Evolutionary conservation across 345 rosid species (phyloP).

Genomic region (Salix brachista): DNA sequence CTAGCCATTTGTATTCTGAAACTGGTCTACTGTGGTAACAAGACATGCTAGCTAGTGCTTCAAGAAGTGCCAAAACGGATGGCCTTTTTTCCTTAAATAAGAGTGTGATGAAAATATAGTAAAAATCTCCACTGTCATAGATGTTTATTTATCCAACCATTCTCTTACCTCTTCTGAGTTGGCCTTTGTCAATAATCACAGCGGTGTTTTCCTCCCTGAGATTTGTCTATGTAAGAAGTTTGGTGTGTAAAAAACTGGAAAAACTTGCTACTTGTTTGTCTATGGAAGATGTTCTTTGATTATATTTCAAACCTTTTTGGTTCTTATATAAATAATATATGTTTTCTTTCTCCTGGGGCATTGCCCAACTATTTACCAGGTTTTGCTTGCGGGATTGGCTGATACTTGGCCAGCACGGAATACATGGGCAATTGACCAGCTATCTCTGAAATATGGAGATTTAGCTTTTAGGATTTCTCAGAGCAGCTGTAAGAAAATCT

Average conservation of each 20-base stretch:
- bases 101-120: no score
- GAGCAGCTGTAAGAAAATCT: conserved; percentile 54
- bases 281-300: not conserved
- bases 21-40: no score
- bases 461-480: conserved; percentile 76
- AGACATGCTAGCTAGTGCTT: no score
- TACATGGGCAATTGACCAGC: conserved; percentile 73
- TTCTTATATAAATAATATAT: not conserved
- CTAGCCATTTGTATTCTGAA: no score
- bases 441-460: conserved; percentile 58
- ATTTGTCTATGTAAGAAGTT: not conserved
- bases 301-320: not conserved
- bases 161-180: no score
- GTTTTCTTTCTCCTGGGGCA: conserved; percentile 9
- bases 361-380: conserved; percentile 37
- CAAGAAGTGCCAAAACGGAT: no score
- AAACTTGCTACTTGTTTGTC: not conserved
- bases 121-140: no score
- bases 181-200: no score
- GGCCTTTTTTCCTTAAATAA: no score
- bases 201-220: not conserved
- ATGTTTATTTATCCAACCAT: no score
- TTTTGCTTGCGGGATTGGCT: conserved; percentile 72
- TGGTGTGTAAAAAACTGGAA: not conserved
- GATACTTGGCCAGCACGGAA: conserved; percentile 85